Base-by-base conservation (phyloP, 208 protist genomes). In the Acanthamoeba castellanii region DNA sequence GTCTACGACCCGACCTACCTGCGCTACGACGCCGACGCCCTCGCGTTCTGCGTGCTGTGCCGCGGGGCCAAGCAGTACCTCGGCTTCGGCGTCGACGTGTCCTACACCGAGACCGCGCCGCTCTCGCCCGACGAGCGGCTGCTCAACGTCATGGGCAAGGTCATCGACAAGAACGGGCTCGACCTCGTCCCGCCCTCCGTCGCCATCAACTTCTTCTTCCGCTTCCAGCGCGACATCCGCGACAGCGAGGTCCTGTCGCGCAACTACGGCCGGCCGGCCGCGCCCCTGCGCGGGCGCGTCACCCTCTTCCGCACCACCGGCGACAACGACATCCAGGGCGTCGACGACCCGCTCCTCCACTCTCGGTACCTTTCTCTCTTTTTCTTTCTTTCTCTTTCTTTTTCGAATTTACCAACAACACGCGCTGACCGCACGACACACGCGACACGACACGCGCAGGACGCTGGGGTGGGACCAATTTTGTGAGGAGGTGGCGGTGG, bases 381-480 rank as follows among this genome's bases (percentile, higher is more conserved):
- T n/a, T n/a, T 5, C 30, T 7, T 27, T 32, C 64, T 5, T 9
- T 16, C 5, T 55, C 8, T 13, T 13, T 55, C 64, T 72, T 34
- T 4, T 4, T 34, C 64, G 18, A 4, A 9, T 72, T 22, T 16
- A 9, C 30, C 18, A 5, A 7, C 30, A 16, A 6, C 5, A 16
- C 30, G 64, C 27, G 18, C 18, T 16, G 20, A 22, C 11, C 16
- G 5, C n/a, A 70, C 22, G n/a, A 25, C 25, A 32, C n/a, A 8
- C n/a, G 22, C 61, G 22, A 4, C 11, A 4, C 4, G 9, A 30
- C 16, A 27, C n/a, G 6, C 16, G 7, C 84, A 91, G 59, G 6
- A 92, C 85, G 45, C 85, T 92, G 5, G 85, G 85, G 11, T 92
- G 85, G 85, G 85, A 92, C 22, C 85, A 92, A 92, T 92, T 92